These are phyloP conservation scores for Phytophthora brassicae DNA, from an alignment of 352 stramenopile genomes.

Conservation along the genomic window DNA sequence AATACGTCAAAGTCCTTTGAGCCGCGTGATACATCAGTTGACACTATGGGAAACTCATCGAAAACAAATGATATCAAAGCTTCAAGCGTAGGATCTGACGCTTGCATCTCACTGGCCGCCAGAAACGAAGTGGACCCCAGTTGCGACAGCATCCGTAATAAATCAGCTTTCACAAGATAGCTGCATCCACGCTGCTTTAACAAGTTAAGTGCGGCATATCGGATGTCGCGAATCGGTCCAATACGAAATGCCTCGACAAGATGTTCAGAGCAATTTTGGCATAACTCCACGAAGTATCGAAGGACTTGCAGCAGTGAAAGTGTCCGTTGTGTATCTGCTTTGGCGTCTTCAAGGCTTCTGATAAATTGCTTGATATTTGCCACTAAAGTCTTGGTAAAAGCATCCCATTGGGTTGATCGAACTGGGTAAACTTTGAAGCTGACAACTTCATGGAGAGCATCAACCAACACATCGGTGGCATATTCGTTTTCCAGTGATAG, in stretches of 20 bases:
- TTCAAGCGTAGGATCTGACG: constrained; percentile 27
- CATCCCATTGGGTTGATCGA: constrained; percentile 44
- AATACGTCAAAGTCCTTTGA: constrained; percentile 76
- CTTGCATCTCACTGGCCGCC: background rate
- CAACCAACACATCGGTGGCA: constrained; percentile 35
- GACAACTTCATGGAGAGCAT: constrained; percentile 43
- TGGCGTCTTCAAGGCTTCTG: constrained; percentile 21
- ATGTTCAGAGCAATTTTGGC: constrained; percentile 34
- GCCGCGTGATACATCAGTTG: constrained; percentile 58
- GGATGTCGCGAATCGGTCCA: constrained; percentile 46
- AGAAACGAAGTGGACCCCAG: constrained; percentile 30
- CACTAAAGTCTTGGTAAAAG: constrained; percentile 49
- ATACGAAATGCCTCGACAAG: constrained; percentile 30
- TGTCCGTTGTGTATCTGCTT: constrained; percentile 34
- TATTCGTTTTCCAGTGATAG: constrained; percentile 37
- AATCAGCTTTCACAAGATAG: constrained; percentile 65
- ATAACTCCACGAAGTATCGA: constrained; percentile 45
- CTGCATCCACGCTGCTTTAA: constrained; percentile 40
- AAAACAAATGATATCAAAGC: constrained; percentile 55
- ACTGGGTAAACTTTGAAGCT: constrained; percentile 34
- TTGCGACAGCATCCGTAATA: constrained; percentile 44
- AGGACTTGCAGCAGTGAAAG: constrained; percentile 51
- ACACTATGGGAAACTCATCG: constrained; percentile 77
- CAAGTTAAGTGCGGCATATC: constrained; percentile 33
- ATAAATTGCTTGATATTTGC: constrained; percentile 48